These are phyloP conservation scores for Termitomyces heimii DNA, from an alignment of 768 basidiomycete genomes.

Conservation along the genomic window DNA sequence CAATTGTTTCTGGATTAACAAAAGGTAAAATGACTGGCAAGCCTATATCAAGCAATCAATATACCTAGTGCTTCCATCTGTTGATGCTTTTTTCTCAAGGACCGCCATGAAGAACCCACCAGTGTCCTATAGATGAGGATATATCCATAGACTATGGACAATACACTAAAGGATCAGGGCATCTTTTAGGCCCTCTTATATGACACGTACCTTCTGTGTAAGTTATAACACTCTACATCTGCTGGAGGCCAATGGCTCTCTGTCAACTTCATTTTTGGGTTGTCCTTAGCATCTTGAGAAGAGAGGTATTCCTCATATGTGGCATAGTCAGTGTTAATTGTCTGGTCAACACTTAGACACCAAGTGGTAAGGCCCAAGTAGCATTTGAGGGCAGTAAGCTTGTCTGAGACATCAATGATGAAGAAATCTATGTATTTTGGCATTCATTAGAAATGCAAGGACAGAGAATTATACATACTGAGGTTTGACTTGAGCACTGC, in stretches of 20 bases:
- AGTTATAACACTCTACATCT: slow-evolving; percentile 50
- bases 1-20: slow-evolving; percentile 56
- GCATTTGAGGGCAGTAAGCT: slow-evolving; percentile 65
- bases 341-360: slow-evolving; percentile 64
- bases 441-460: not conserved
- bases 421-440: slow-evolving; percentile 49
- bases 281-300: slow-evolving; percentile 41
- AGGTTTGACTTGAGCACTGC: slow-evolving; percentile 69
- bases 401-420: slow-evolving; percentile 72
- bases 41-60: slow-evolving; percentile 29
- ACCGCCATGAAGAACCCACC: slow-evolving; percentile 99
- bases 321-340: slow-evolving; percentile 42
- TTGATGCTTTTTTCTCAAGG: slow-evolving; percentile 43
- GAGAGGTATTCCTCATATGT: slow-evolving; percentile 57
- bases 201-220: slow-evolving; percentile 61
- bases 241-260: slow-evolving; percentile 78
- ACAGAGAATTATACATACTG: slow-evolving; percentile 34
- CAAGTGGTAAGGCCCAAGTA: slow-evolving; percentile 74
- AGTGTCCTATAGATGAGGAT: slow-evolving; percentile 93
- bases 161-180: not conserved
- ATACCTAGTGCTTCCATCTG: slow-evolving; percentile 13
- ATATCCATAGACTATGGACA: slow-evolving; percentile 67
- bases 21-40: slow-evolving; percentile 81
- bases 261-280: slow-evolving; percentile 58
- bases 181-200: not conserved